These are phyloP conservation scores for Lathyrus aphaca DNA, from an alignment of 306 rosid species.

Conservation along the genomic window DNA sequence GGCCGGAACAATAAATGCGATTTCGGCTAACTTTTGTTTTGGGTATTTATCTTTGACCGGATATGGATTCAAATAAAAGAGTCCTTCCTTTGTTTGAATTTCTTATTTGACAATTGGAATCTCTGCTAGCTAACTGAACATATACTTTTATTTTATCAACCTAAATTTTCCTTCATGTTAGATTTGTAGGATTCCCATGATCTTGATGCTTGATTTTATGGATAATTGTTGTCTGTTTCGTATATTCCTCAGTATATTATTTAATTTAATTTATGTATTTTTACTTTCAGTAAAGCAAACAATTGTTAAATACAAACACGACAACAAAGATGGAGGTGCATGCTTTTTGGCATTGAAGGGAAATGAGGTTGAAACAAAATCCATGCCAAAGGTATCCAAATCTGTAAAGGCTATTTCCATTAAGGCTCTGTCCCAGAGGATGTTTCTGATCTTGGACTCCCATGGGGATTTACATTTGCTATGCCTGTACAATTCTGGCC, in stretches of 20 bases:
- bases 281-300: slow-evolving; percentile 66
- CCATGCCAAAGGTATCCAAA: slow-evolving; percentile 40
- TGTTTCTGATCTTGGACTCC: slow-evolving; percentile 72
- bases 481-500: slow-evolving; percentile 54
- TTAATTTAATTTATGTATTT: slow-evolving; percentile 46
- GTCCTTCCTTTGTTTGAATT: not conserved
- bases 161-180: slow-evolving; percentile 22
- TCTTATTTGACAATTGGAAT: slow-evolving; percentile 39
- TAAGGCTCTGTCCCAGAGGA: slow-evolving; percentile 71
- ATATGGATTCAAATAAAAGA: not conserved
- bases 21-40: slow-evolving; percentile 30
- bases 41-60: not conserved
- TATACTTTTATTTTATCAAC: slow-evolving; percentile 8
- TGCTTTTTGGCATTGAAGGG: slow-evolving; percentile 68
- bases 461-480: slow-evolving; percentile 73
- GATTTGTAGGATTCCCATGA: slow-evolving; percentile 30
- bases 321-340: slow-evolving; percentile 55
- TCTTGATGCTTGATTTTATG: slow-evolving; percentile 23
- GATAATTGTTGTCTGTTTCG: slow-evolving; percentile 32
- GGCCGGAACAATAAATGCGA: slow-evolving; percentile 37
- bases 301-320: slow-evolving; percentile 54
- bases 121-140: slow-evolving; percentile 35
- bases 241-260: slow-evolving; percentile 31
- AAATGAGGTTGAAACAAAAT: slow-evolving; percentile 50
- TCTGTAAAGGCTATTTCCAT: slow-evolving; percentile 68